These are phyloP conservation scores for Sporothrix pallida DNA, from an alignment of 2,329 filamentous ascomycete genomes.

Conservation along the genomic window DNA sequence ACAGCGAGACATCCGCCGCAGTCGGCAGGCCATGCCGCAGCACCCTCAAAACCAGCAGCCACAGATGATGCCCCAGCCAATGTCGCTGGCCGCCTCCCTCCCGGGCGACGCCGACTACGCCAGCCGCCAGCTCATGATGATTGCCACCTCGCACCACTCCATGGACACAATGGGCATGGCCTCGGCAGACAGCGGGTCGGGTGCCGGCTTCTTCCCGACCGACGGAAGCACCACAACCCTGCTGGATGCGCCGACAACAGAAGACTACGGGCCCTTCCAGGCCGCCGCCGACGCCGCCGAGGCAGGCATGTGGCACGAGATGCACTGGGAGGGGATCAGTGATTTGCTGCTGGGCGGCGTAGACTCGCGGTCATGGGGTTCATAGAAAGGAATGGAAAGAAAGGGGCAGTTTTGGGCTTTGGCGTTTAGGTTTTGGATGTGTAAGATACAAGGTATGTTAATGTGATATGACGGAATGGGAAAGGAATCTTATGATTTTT, in stretches of 20 bases:
- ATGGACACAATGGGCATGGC: conserved; percentile 2
- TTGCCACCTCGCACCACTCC: conserved; percentile 3
- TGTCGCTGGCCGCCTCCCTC: not conserved
- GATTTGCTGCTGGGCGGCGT: conserved; percentile 25
- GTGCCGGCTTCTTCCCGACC: not conserved
- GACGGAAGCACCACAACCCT: not conserved
- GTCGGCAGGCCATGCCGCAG: conserved; percentile 11
- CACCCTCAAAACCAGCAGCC: not conserved
- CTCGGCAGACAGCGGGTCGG: not conserved
- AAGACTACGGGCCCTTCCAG: conserved; percentile 28
- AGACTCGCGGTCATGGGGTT: conserved; percentile 58
- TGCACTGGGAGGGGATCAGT: conserved; percentile 30
- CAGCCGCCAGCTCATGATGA: conserved; percentile 12
- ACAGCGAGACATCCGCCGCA: not conserved
- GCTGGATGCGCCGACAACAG: not conserved
- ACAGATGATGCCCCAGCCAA: not conserved
- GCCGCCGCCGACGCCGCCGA: conserved; percentile 13
- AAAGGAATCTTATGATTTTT: too few species aligned
- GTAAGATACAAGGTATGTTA: too few species aligned
- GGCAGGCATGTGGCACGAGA: conserved; percentile 27
- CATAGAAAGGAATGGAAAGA: conserved; percentile 59
- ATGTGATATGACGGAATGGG: too few species aligned
- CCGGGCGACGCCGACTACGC: not conserved
- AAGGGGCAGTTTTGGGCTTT: too few species aligned
- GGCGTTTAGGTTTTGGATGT: too few species aligned